Conservation (phyloP, 2,329 filamentous ascomycete species). For the Colletotrichum godetiae region DNA sequence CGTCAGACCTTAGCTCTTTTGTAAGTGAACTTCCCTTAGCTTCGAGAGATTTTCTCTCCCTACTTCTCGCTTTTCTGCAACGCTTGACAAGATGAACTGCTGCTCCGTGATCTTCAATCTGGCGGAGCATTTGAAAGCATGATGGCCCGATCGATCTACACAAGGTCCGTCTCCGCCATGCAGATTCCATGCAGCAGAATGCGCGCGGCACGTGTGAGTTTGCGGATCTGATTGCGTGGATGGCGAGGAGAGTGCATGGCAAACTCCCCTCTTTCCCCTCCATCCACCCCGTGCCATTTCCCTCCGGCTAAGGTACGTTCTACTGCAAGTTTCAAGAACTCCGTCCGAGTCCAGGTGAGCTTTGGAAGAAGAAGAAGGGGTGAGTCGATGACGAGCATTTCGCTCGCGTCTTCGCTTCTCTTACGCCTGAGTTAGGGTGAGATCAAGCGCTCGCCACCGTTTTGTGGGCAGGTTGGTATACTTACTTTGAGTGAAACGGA, state of each 20-base stretch:
- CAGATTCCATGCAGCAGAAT: not conserved
- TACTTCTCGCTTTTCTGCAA: not conserved
- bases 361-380: too few relatives aligned
- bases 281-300: too few relatives aligned
- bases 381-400: not conserved
- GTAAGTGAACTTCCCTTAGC: not conserved
- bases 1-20: not conserved
- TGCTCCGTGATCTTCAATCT: not conserved
- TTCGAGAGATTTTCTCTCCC: not conserved
- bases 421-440: not conserved
- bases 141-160: not conserved
- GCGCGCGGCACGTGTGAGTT: not conserved
- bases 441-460: not conserved
- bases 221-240: not conserved
- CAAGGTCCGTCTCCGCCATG: not conserved
- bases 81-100: not conserved
- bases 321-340: not conserved
- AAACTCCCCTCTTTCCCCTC: not conserved
- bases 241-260: not conserved
- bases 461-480: not conserved
- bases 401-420: not conserved
- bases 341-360: not conserved
- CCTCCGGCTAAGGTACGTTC: conserved; percentile 2
- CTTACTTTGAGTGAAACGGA: not conserved
- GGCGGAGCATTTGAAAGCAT: not conserved